Evolutionary conservation across 2,329 filamentous ascomycete species (phyloP).

Genomic region (Zasmidium angulare): DNA sequence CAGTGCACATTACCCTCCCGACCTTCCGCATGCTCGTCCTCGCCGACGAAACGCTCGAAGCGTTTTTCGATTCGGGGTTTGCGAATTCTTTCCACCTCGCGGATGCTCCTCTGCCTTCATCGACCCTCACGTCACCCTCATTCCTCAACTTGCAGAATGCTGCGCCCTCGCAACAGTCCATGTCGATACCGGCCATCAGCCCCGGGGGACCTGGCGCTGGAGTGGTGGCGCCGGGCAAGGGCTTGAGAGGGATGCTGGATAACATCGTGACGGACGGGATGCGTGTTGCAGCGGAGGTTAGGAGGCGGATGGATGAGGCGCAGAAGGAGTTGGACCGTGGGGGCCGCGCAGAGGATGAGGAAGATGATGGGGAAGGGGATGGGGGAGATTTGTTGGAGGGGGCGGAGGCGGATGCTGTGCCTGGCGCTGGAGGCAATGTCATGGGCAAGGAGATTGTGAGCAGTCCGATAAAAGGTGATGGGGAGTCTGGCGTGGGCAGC

Average conservation of each 20-base stretch:
- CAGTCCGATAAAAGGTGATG: slow-evolving; percentile 10
- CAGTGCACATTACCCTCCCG: slow-evolving; percentile 90
- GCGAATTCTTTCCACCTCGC: slow-evolving; percentile 88
- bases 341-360: slow-evolving; percentile 55
- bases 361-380: slow-evolving; percentile 59
- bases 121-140: slow-evolving; percentile 56
- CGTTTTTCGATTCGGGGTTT: slow-evolving; percentile 97
- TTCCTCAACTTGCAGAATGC: slow-evolving; percentile 68
- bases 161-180: slow-evolving; percentile 3
- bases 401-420: slow-evolving; percentile 47
- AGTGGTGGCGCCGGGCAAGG: slow-evolving; percentile 66
- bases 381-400: slow-evolving; percentile 54
- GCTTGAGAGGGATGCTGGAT: slow-evolving; percentile 87
- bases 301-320: slow-evolving; percentile 90
- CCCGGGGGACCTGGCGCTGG: slow-evolving; percentile 43
- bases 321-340: slow-evolving; percentile 88
- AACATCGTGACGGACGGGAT: slow-evolving; percentile 98
- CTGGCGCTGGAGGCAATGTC: slow-evolving; percentile 20
- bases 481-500: slow-evolving; percentile 8
- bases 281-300: slow-evolving; percentile 89
- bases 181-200: slow-evolving; percentile 24
- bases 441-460: slow-evolving; percentile 18
- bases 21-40: slow-evolving; percentile 99
- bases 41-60: slow-evolving; percentile 90
- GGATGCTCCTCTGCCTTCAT: slow-evolving; percentile 56